These are phyloP conservation scores for Talaromyces verruculosus DNA, from an alignment of 2,329 filamentous ascomycete genomes.

Conservation along the genomic window DNA sequence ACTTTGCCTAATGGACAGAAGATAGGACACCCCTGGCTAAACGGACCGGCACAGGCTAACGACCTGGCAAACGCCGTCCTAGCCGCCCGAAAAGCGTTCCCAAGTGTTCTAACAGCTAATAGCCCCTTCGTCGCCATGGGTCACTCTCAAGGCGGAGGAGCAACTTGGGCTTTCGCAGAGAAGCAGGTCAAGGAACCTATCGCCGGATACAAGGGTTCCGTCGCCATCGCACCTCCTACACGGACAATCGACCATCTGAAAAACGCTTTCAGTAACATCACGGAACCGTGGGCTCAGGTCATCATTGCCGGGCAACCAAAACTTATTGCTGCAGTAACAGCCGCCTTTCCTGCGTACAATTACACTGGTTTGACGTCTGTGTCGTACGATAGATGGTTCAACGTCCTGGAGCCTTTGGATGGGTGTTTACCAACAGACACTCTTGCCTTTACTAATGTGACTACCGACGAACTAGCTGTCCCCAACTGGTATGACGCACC, in stretches of 20 bases:
- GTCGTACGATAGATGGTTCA: slow-evolving; percentile 18
- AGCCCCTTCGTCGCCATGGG: slow-evolving; percentile 47
- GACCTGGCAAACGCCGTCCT: slow-evolving; percentile 47
- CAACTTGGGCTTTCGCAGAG: slow-evolving; percentile 40
- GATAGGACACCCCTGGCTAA: slow-evolving; percentile 46
- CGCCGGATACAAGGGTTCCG: slow-evolving; percentile 12
- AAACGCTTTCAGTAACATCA: slow-evolving; percentile 14
- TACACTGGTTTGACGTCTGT: slow-evolving; percentile 8
- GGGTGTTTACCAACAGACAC: slow-evolving; percentile 14
- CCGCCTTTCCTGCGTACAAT: slow-evolving; percentile 11
- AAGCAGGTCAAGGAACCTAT: slow-evolving; percentile 15
- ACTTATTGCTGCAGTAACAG: slow-evolving; percentile 1
- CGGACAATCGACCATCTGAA: slow-evolving; percentile 15
- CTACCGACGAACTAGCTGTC: slow-evolving; percentile 10
- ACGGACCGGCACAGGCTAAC: slow-evolving; percentile 40
- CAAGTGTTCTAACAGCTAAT: slow-evolving; percentile 31
- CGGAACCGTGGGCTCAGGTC: slow-evolving; percentile 7
- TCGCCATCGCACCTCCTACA: slow-evolving; percentile 13
- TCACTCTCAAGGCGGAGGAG: slow-evolving; percentile 50
- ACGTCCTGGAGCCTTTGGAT: slow-evolving; percentile 12
- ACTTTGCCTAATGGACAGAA: slow-evolving; percentile 33
- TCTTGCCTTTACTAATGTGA: slow-evolving; percentile 11
- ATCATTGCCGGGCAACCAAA: slow-evolving; percentile 12
- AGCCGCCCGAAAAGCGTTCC: slow-evolving; percentile 47
- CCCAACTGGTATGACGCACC: slow-evolving; percentile 11